Conservation (phyloP, 805 yeast species). For the Wickerhamiella dianesei region DNA sequence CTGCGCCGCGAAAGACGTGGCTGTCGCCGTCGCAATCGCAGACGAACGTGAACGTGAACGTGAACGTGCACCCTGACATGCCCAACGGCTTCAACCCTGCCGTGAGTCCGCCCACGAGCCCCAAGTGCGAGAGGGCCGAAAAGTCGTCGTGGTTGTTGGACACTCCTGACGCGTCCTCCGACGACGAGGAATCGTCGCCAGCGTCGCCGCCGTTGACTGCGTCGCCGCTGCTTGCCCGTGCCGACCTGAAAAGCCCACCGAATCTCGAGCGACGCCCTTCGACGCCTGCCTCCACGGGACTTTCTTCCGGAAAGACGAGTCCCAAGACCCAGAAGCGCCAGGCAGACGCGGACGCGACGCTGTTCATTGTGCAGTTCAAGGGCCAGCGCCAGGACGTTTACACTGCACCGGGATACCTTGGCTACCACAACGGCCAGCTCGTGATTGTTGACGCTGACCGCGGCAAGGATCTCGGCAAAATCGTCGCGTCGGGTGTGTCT, state of each 20-base stretch:
- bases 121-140: not conserved
- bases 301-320: not conserved
- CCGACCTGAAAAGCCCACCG: not conserved
- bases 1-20: not conserved
- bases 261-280: not conserved
- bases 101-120: not conserved
- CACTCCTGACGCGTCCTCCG: not conserved
- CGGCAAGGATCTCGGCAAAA: slow-evolving; percentile 62
- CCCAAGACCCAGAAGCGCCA: not conserved
- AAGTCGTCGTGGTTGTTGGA: not conserved
- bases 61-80: no score
- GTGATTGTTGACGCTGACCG: slow-evolving; percentile 79
- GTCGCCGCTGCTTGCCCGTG: not conserved
- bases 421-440: slow-evolving; percentile 40
- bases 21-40: not conserved
- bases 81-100: not conserved
- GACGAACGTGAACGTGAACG: no score
- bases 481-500: slow-evolving; percentile 43
- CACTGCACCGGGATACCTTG: slow-evolving; percentile 36
- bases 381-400: slow-evolving; percentile 70
- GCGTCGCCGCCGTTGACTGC: not conserved
- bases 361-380: slow-evolving; percentile 62
- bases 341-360: slow-evolving; percentile 19
- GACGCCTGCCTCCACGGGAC: not conserved
- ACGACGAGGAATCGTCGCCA: not conserved